These are phyloP conservation scores for Diutina rugosa DNA, from an alignment of 1,139 yeast genomes.

Conservation along the genomic window DNA sequence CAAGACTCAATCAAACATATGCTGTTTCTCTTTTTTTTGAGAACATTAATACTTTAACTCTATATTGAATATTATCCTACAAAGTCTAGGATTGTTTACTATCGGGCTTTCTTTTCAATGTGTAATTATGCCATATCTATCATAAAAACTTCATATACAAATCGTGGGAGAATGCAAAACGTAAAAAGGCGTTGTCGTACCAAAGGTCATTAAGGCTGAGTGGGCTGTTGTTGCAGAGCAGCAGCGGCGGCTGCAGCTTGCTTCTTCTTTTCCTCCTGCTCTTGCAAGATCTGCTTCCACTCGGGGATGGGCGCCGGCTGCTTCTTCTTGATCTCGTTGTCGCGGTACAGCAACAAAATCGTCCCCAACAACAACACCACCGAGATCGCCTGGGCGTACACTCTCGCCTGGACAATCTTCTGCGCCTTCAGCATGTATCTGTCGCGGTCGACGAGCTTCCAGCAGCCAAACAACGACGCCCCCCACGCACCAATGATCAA, in stretches of 20 bases:
- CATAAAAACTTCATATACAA: background rate
- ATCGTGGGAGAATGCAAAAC: too few species aligned
- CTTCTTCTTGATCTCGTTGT: conserved; percentile 32
- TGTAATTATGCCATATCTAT: background rate
- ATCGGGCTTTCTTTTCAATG: background rate
- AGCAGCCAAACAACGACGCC: conserved; percentile 72
- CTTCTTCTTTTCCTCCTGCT: conserved; percentile 4
- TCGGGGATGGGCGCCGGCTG: conserved; percentile 27
- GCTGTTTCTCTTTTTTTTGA: too few species aligned
- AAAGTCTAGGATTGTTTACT: too few species aligned
- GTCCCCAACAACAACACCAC: conserved; percentile 53
- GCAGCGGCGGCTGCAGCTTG: background rate
- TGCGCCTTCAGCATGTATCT: conserved; percentile 68
- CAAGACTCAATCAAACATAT: too few species aligned
- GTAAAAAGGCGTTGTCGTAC: background rate
- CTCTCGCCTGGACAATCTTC: conserved; percentile 86
- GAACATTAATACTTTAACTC: too few species aligned
- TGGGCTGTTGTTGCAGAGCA: background rate
- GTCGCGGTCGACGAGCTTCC: conserved; percentile 66
- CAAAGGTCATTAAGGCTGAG: background rate
- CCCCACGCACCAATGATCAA: conserved; percentile 78
- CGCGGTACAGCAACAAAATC: conserved; percentile 49
- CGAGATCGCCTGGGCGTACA: conserved; percentile 82
- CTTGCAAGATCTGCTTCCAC: conserved; percentile 18
- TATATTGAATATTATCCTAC: too few species aligned